phyloP scores from a whole-genome alignment of 2,329 filamentous ascomycete genomes.

The Dothideomycetes sp. region DNA sequence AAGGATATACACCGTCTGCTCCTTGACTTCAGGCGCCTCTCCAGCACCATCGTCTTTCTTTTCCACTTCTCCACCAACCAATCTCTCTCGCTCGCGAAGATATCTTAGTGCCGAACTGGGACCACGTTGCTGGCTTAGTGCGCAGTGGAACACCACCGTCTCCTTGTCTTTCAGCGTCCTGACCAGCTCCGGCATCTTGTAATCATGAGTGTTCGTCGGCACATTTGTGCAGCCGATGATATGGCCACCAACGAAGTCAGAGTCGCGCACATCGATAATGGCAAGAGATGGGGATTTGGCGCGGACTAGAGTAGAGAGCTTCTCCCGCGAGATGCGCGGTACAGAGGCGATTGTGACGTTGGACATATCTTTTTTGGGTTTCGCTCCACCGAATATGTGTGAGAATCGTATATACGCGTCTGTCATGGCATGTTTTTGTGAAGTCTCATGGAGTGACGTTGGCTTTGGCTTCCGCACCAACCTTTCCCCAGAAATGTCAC shows the following conservation, averaged over 20 bases:
- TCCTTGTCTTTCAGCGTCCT: constrained; percentile 66
- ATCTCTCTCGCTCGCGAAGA: constrained; percentile 54
- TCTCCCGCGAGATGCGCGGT: constrained; percentile 54
- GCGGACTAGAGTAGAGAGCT: constrained; percentile 53
- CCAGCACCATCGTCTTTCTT: constrained; percentile 16
- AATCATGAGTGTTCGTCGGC: constrained; percentile 62
- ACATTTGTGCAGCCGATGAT: constrained; percentile 69
- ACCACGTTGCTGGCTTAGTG: constrained; percentile 80
- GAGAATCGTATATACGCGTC: not conserved
- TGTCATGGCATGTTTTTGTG: not conserved
- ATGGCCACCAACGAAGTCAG: constrained; percentile 83
- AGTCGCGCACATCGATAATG: constrained; percentile 82
- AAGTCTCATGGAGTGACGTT: not conserved
- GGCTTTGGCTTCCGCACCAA: not conserved
- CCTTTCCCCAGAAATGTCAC: not conserved
- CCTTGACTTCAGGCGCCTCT: constrained; percentile 19
- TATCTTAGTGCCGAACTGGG: constrained; percentile 77
- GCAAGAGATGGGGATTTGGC: constrained; percentile 39
- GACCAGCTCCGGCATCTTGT: constrained; percentile 70
- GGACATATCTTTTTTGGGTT: constrained; percentile 23
- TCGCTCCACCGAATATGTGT: not conserved
- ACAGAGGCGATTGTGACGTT: constrained; percentile 52
- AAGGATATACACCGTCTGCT: constrained; percentile 70
- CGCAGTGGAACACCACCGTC: constrained; percentile 88
- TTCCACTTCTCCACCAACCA: constrained; percentile 23